These are phyloP conservation scores for Piloderma croceum DNA, from an alignment of 768 basidiomycete genomes.

Conservation along the genomic window DNA sequence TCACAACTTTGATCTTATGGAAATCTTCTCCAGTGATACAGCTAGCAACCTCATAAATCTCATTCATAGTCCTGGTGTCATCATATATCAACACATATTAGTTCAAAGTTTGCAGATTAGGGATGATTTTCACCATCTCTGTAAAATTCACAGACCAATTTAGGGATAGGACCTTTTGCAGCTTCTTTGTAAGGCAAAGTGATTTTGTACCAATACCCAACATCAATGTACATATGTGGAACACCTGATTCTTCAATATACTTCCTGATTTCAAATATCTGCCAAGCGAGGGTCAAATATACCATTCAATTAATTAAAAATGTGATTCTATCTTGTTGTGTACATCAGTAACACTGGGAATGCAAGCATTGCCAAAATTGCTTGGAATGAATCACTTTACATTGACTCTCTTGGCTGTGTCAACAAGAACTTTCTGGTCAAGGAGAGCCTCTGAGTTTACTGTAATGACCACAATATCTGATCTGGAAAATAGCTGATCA, in stretches of 20 bases:
- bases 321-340: conserved; percentile 10
- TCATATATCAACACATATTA: conserved; percentile 22
- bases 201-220: conserved; percentile 28
- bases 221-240: conserved; percentile 27
- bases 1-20: no score
- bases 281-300: neutral
- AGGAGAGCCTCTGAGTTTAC: conserved; percentile 1
- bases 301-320: neutral
- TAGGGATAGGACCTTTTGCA: neutral
- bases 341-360: conserved; percentile 7
- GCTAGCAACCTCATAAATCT: conserved; percentile 17
- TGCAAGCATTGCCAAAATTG: conserved; percentile 17
- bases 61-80: conserved; percentile 20
- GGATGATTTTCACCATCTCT: conserved; percentile 21
- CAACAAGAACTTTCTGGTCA: conserved; percentile 13
- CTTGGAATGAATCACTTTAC: conserved; percentile 19
- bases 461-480: conserved; percentile 12
- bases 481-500: conserved; percentile 11
- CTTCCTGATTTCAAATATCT: conserved; percentile 25
- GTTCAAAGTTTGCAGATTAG: conserved; percentile 27
- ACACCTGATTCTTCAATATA: conserved; percentile 19
- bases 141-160: no score
- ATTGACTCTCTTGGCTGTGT: conserved; percentile 16
- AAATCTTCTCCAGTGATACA: conserved; percentile 19
- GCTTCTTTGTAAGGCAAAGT: no score